Evolutionary conservation across 2,329 filamentous ascomycete genomes (phyloP), one percentile per base, ranked within the genome.

Genomic region (Aspergillus neotritici): DNA sequence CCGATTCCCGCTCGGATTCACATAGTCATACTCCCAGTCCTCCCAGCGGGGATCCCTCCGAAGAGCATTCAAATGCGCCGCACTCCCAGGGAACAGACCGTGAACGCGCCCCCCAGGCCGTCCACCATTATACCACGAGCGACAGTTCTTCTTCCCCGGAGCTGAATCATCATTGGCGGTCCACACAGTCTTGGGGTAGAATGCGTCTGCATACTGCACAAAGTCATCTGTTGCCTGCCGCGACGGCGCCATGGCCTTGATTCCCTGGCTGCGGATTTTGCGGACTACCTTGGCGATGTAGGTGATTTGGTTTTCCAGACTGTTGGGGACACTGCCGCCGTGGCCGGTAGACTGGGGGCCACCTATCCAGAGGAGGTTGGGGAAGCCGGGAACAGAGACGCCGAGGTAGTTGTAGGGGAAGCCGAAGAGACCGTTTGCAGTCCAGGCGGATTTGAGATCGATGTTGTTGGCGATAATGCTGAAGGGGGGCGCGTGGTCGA

Each of bases 91-190:
- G 77, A 83, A 88, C 5, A 85, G 58, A 0, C 82, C 83, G 49
- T 85, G 80, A 16, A 87, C 80, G 4, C 82, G 68, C 0, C 72
- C 76, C 0, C 82, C 83, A 0, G 82, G 76, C 5, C 66, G 66
- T 0, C 79, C 80, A 10, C 83, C 80, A 47, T 87, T 87, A 46
- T 84, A 84, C 84, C 84, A 87, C 0, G 79, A 83, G 32, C 77
- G 80, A 59, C 84, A 87, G 43, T 78, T 76, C 40, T 83, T 79
- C 29, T 52, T 46, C 3, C 48, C 51, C 5, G 0, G 73, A 71
- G 43, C 83, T 62, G 31, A 47, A 40, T 60, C 55, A 17, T 60
- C 56, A 43, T 60, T 61, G 2, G 49, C 62, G 0, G 61, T 60
- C 60, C 61, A 68, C 2, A 76, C 74, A 3, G 73, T 77, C 11